Percentiles rank a stretch among this genome's conserved stretches.
Conservation (phyloP, 345 rosid genomes). For the Arabis hirsuta region DNA sequence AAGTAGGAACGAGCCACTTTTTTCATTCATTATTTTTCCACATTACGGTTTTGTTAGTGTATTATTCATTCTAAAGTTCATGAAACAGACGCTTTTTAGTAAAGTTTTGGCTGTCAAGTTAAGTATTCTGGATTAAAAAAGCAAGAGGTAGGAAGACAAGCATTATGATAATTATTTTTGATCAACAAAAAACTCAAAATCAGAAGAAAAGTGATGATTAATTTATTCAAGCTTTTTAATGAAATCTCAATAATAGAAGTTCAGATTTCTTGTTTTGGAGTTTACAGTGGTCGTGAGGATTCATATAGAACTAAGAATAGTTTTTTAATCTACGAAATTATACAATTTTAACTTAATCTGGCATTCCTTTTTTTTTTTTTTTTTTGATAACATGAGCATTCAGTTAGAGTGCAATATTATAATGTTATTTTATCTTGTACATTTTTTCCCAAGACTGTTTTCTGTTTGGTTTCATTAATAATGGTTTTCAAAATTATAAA, state of each 20-base stretch:
- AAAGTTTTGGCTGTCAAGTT: neutral
- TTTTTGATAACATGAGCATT: too few species aligned
- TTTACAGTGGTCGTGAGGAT: neutral
- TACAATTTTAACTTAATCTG: too few species aligned
- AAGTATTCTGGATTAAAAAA: neutral
- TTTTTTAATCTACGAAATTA: too few species aligned
- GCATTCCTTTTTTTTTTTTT: too few species aligned
- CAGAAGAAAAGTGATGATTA: neutral
- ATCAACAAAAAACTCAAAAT: neutral
- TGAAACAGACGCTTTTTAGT: neutral
- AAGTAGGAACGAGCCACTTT: too few species aligned
- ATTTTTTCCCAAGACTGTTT: neutral
- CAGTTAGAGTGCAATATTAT: too few species aligned
- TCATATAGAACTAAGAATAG: too few species aligned
- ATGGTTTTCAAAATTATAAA: neutral
- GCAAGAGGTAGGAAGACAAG: neutral
- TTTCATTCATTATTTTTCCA: neutral
- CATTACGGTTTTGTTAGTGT: too few species aligned
- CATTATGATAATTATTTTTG: slow-evolving; percentile 3
- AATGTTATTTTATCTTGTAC: too few species aligned
- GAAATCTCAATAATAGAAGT: neutral
- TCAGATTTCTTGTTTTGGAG: neutral
- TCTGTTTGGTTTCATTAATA: neutral
- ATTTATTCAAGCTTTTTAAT: neutral
- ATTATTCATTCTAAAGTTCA: too few species aligned